Percentiles rank a stretch among this genome's conserved stretches.
Conservation (phyloP, 176 grass and related monocot genomes). For the Rhynchospora tenuis region DNA sequence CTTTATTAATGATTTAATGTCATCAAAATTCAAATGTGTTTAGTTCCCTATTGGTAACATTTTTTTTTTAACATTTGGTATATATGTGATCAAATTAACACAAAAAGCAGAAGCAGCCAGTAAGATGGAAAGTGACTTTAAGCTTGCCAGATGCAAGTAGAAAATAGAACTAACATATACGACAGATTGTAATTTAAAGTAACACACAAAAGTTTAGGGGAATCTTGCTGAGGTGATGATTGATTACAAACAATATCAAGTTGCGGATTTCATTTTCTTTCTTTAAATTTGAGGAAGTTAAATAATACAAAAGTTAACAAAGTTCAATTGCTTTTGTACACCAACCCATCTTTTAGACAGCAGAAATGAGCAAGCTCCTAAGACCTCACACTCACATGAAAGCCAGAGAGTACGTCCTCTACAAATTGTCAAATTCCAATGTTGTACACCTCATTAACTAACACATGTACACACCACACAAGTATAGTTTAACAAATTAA, state of each 20-base stretch:
- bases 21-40: too few species aligned
- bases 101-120: too few species aligned
- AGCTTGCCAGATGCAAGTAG: too few species aligned
- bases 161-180: too few species aligned
- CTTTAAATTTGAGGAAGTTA: constrained; percentile 3
- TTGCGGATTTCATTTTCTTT: constrained; percentile 6
- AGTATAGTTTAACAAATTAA: neutral
- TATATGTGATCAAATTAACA: too few species aligned
- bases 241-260: neutral
- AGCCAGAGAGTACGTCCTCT: neutral
- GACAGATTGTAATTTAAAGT: neutral
- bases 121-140: too few species aligned
- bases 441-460: constrained; percentile 12
- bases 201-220: neutral
- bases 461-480: neutral
- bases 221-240: neutral
- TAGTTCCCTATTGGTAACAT: too few species aligned
- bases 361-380: neutral
- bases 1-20: too few species aligned
- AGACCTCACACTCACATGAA: constrained; percentile 24
- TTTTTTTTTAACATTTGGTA: too few species aligned
- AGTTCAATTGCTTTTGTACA: constrained; percentile 13
- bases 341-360: neutral
- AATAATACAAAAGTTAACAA: constrained; percentile 7
- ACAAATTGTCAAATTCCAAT: constrained; percentile 2